A percentile compares a stretch with the other conserved stretches of the same genome.
These are phyloP conservation scores for Leptodontidium sp. DNA, from an alignment of 2,329 filamentous ascomycete species.

Conservation along the genomic window DNA sequence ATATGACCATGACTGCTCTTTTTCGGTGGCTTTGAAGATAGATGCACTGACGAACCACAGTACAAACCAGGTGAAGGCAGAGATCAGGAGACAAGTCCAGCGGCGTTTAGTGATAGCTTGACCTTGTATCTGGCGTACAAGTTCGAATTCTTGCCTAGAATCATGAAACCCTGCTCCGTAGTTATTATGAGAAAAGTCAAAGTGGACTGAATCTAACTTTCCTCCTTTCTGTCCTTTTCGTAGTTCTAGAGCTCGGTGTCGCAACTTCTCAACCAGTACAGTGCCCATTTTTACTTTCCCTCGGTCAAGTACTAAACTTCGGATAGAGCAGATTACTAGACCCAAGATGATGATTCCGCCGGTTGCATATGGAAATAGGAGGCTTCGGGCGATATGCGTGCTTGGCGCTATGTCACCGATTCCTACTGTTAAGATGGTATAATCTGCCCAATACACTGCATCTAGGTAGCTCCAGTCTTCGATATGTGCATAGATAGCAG, in stretches of 20 bases:
- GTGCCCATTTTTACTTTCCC: slow-evolving; percentile 37
- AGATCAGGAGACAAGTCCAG: slow-evolving; percentile 6
- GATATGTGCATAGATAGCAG: slow-evolving; percentile 73
- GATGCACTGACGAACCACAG: slow-evolving; percentile 70
- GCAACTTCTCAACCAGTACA: slow-evolving; percentile 21
- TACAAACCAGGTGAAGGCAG: slow-evolving; percentile 54
- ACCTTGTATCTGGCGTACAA: neutral
- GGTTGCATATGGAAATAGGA: slow-evolving; percentile 83
- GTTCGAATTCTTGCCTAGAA: slow-evolving; percentile 5
- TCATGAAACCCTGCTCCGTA: slow-evolving; percentile 1
- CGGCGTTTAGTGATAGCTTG: slow-evolving; percentile 12
- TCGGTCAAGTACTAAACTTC: slow-evolving; percentile 64
- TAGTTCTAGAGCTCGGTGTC: slow-evolving; percentile 49
- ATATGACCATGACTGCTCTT: slow-evolving; percentile 71
- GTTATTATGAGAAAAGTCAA: slow-evolving; percentile 1
- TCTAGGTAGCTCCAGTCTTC: slow-evolving; percentile 80
- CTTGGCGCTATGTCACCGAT: slow-evolving; percentile 60
- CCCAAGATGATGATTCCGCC: slow-evolving; percentile 83
- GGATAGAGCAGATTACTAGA: slow-evolving; percentile 71
- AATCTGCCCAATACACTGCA: slow-evolving; percentile 78
- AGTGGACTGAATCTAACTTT: slow-evolving; percentile 2
- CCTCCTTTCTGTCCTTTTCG: slow-evolving; percentile 59
- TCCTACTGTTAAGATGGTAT: slow-evolving; percentile 70
- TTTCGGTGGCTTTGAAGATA: slow-evolving; percentile 64
- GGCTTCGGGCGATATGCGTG: slow-evolving; percentile 65